Evolutionary conservation across 2,329 filamentous ascomycete genomes (phyloP), one percentile per base, ranked within the genome.

Genomic region (Diplodia scrobiculata): DNA sequence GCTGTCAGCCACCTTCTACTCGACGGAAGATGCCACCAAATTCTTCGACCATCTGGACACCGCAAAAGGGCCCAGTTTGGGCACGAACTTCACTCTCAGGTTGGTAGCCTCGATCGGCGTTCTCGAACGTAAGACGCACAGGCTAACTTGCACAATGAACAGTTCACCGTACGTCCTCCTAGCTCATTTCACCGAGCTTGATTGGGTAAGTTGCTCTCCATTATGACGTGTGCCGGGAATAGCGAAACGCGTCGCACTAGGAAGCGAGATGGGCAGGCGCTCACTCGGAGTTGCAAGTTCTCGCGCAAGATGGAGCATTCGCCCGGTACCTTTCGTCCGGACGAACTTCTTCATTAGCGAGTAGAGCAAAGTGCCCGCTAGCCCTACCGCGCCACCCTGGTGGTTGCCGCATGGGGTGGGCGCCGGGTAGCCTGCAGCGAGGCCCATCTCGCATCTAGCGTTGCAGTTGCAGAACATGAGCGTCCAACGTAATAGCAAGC

Each of bases 81-180:
- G 95, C 1, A 98, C 95, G 0, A 99, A 99, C 77, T 99, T 99
- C 76, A 98, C 95, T 0, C 82, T 99, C 45, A 89, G 81, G 82
- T 83, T 67, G 70, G 73, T 70, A 32, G 41, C 64, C 41, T 38
- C 13, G 27, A 51, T 45, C 32, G 59, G 34, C 41, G 25, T 17
- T 27, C 17, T 7, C 38, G 55, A 27, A 48, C 5, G 21, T 62
- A 41, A 36, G 58, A 62, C 58, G n/a, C 11, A 17, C 41, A 27
- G 14, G 9, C 29, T 34, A 19, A 25, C 66, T 54, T 32, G 64
- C 51, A 66, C 58, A 65, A 67, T 72, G 65, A 60, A 72, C 58
- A 84, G 89, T 66, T 96, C 89, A 58, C 95, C 95, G 0, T 99
- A 97, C 76, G 92, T 95, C 25, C 81, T 99, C 38, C 79, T 99